These are phyloP conservation scores for Sarocladium kiliense DNA, from an alignment of 2,329 filamentous ascomycete species.

Conservation along the genomic window DNA sequence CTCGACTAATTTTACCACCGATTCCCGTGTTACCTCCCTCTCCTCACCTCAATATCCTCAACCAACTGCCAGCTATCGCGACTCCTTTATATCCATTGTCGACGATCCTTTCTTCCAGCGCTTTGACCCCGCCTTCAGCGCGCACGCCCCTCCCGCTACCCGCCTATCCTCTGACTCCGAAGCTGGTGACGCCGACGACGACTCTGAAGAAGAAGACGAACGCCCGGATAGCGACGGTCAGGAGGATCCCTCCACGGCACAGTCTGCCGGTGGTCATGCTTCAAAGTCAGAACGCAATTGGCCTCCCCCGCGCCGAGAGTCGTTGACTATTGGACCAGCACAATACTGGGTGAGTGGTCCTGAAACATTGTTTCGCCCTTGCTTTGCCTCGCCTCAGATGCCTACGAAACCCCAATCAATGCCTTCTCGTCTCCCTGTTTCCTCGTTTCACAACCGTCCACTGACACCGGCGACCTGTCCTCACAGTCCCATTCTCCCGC, in stretches of 20 bases:
- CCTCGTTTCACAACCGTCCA: neutral
- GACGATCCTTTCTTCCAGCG: constrained; percentile 52
- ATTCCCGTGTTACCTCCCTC: constrained; percentile 12
- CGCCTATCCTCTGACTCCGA: constrained; percentile 15
- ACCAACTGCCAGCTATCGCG: constrained; percentile 27
- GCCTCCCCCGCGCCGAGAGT: constrained; percentile 44
- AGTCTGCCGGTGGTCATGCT: constrained; percentile 30
- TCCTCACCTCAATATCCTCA: constrained; percentile 19
- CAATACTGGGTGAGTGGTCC: constrained; percentile 30
- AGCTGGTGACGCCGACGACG: constrained; percentile 9
- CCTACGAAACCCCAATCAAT: constrained; percentile 15
- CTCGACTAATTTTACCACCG: constrained; percentile 10
- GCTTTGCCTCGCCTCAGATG: neutral
- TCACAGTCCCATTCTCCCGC: constrained; percentile 24
- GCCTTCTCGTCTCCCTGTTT: constrained; percentile 12
- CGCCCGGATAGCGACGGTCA: constrained; percentile 20
- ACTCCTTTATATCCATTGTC: constrained; percentile 48
- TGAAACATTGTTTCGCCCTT: constrained; percentile 9
- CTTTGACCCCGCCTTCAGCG: constrained; percentile 29
- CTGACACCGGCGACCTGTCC: neutral
- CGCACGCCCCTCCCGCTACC: constrained; percentile 15
- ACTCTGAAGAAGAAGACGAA: constrained; percentile 13
- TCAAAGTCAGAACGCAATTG: constrained; percentile 31
- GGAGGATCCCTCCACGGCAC: constrained; percentile 17
- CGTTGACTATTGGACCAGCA: constrained; percentile 35